phyloP scores from a whole-genome alignment of 2,329 filamentous ascomycete species.

The Talaromyces islandicus region DNA sequence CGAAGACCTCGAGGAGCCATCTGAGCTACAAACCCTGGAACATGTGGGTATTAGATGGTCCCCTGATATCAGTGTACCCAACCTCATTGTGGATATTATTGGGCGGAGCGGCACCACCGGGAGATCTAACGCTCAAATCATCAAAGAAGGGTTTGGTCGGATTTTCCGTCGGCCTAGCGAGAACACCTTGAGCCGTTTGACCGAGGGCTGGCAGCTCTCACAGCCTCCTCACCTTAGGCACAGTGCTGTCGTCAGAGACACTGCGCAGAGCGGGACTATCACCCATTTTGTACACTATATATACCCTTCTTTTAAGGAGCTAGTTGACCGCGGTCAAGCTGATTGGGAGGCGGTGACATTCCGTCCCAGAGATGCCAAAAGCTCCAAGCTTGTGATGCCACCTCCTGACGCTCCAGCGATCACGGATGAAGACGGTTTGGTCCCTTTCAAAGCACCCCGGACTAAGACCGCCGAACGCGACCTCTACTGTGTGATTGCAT shows the following conservation, averaged over 20 bases:
- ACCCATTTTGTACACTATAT: slow-evolving; percentile 53
- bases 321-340: slow-evolving; percentile 45
- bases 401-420: slow-evolving; percentile 26
- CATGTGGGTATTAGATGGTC: slow-evolving; percentile 39
- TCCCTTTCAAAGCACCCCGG: slow-evolving; percentile 21
- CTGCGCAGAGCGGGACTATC: slow-evolving; percentile 40
- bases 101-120: slow-evolving; percentile 43
- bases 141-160: slow-evolving; percentile 39
- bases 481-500: slow-evolving; percentile 34
- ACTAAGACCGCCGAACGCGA: slow-evolving; percentile 37
- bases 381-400: slow-evolving; percentile 20
- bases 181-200: slow-evolving; percentile 45
- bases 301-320: slow-evolving; percentile 45
- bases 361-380: slow-evolving; percentile 25
- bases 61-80: slow-evolving; percentile 47
- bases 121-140: slow-evolving; percentile 43
- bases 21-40: slow-evolving; percentile 2
- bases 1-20: slow-evolving; percentile 24
- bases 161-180: slow-evolving; percentile 53
- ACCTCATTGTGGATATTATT: slow-evolving; percentile 48
- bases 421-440: slow-evolving; percentile 46
- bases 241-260: slow-evolving; percentile 51
- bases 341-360: slow-evolving; percentile 50
- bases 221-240: slow-evolving; percentile 55
- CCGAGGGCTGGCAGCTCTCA: slow-evolving; percentile 52